phyloP scores from a whole-genome alignment of 306 rosid genomes.

The cucumber (Cucumis sativus) region DNA sequence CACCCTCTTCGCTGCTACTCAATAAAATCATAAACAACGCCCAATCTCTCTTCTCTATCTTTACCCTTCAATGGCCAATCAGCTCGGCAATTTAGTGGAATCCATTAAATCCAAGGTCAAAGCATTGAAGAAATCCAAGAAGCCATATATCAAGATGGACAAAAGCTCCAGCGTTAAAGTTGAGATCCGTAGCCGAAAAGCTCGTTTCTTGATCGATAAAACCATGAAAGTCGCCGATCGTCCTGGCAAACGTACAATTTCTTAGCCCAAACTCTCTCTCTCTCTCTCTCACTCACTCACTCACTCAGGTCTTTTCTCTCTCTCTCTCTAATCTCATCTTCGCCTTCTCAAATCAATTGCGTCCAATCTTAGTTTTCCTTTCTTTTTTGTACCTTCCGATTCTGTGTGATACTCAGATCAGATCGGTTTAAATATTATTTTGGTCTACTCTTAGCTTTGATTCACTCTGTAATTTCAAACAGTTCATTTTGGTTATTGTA shows the following conservation, averaged over 20 bases:
- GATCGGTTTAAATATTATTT: no score
- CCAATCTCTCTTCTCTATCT: no score
- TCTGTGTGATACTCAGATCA: not conserved
- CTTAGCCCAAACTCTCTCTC: not conserved
- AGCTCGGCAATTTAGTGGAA: slow-evolving; percentile 53
- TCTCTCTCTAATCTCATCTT: no score
- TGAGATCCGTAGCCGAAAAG: slow-evolving; percentile 87
- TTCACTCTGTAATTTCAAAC: no score
- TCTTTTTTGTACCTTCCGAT: slow-evolving; percentile 8
- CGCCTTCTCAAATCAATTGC: no score
- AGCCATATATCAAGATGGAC: slow-evolving; percentile 75
- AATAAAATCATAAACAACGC: no score
- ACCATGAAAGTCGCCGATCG: slow-evolving; percentile 71
- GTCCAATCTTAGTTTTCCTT: no score
- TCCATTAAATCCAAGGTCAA: slow-evolving; percentile 72
- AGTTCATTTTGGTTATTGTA: no score
- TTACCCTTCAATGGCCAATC: slow-evolving; percentile 33
- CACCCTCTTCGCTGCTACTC: not conserved
- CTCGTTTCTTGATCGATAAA: slow-evolving; percentile 71
- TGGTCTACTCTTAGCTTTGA: no score
- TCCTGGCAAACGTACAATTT: slow-evolving; percentile 24
- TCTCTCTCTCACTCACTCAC: no score
- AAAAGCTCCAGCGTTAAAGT: slow-evolving; percentile 86
- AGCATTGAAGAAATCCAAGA: slow-evolving; percentile 42
- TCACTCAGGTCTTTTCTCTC: no score